These are phyloP conservation scores for Trametes polyzona DNA, from an alignment of 1,284 basidiomycete genomes.

Conservation along the genomic window DNA sequence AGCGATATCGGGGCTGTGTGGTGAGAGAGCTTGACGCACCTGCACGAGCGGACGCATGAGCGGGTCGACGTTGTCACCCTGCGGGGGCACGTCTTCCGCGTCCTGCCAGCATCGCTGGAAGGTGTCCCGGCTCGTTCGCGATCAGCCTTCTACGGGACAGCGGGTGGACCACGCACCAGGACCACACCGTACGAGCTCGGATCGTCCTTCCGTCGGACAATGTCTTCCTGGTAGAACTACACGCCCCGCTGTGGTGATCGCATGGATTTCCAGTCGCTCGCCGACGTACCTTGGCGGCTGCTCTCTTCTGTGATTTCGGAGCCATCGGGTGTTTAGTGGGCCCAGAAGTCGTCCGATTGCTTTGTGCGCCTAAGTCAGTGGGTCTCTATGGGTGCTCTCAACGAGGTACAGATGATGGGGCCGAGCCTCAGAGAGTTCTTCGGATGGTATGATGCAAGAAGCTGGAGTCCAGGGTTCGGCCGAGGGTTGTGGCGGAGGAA, in stretches of 20 bases:
- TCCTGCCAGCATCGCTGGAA: conserved; percentile 82
- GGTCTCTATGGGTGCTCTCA: background rate
- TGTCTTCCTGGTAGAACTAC: conserved; percentile 82
- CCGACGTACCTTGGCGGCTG: conserved; percentile 23
- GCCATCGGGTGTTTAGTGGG: conserved; percentile 15
- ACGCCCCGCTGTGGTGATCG: background rate
- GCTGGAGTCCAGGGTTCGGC: background rate
- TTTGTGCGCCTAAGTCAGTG: conserved; percentile 7
- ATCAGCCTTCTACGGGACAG: background rate
- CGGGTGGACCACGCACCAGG: conserved; percentile 43
- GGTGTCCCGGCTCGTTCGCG: background rate
- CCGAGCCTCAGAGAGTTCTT: background rate
- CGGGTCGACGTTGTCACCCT: conserved; percentile 57
- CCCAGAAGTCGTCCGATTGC: conserved; percentile 5
- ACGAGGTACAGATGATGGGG: background rate
- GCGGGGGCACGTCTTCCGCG: conserved; percentile 63
- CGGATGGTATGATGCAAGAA: background rate
- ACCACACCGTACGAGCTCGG: conserved; percentile 54
- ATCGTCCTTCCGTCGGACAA: conserved; percentile 56
- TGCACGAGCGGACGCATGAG: conserved; percentile 73
- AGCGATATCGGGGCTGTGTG: too few species aligned
- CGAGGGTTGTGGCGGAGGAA: background rate
- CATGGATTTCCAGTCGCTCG: background rate
- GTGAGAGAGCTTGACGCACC: conserved; percentile 14
- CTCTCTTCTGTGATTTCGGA: conserved; percentile 19